A percentile compares a stretch with the other conserved stretches of the same genome.
Conservation (phyloP, 108 stramenopile genomes). For the Nitzschia sp. region DNA sequence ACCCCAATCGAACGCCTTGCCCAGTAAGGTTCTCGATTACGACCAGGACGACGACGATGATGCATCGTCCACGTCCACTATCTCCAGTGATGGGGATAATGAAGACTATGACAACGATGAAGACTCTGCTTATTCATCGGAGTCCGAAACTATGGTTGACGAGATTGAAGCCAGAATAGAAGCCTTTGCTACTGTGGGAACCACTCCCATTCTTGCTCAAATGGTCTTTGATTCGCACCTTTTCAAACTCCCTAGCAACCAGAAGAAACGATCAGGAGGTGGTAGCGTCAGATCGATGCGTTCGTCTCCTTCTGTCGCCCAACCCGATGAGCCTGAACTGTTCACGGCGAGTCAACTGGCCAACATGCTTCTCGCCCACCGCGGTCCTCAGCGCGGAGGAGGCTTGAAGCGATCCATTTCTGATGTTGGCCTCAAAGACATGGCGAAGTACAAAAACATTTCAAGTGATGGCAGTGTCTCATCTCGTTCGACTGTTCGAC, state of each 20-base stretch:
- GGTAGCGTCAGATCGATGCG: not conserved
- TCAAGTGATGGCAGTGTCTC: not conserved
- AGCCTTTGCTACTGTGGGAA: slow-evolving; percentile 5
- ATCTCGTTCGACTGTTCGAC: not conserved
- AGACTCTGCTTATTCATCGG: not conserved
- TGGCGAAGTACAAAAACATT: not conserved
- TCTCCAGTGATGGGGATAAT: not conserved
- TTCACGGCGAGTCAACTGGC: not conserved
- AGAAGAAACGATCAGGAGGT: not conserved
- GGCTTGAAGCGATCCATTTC: not conserved
- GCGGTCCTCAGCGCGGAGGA: not conserved
- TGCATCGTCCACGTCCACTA: not conserved
- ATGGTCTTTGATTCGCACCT: not conserved
- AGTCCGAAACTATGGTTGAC: not conserved
- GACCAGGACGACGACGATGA: not conserved
- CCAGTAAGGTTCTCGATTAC: not conserved
- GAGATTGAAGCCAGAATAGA: not conserved
- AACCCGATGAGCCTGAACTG: not conserved
- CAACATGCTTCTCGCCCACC: not conserved
- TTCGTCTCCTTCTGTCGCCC: not conserved
- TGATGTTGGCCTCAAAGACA: not conserved
- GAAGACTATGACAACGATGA: slow-evolving; percentile 1
- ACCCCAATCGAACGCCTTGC: too few species aligned
- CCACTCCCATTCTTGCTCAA: not conserved
- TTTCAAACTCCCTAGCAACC: not conserved